These are phyloP conservation scores for Candida cerambycidarum DNA, from an alignment of 805 yeast species.

Conservation along the genomic window DNA sequence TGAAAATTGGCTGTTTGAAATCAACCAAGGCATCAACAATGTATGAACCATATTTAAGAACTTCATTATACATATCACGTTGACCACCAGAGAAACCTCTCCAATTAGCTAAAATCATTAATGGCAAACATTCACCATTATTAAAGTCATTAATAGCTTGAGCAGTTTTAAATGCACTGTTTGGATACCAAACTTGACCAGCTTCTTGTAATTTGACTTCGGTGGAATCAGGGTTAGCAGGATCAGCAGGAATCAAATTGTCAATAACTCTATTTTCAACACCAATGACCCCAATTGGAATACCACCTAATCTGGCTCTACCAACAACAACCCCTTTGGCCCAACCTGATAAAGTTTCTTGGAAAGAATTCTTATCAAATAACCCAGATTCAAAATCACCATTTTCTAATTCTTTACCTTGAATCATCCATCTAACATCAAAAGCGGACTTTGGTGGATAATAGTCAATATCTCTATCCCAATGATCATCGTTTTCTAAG, in stretches of 20 bases:
- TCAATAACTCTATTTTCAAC: constrained; percentile 92
- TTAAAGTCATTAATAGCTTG: constrained; percentile 98
- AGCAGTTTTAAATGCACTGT: constrained; percentile 98
- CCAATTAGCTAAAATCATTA: constrained; percentile 98
- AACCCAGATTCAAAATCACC: constrained; percentile 82
- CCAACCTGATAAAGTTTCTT: constrained; percentile 97
- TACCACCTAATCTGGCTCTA: constrained; percentile 98
- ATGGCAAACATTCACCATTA: constrained; percentile 95
- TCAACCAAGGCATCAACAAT: constrained; percentile 97
- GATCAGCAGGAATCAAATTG: constrained; percentile 93
- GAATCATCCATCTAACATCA: constrained; percentile 94
- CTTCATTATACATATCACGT: constrained; percentile 98
- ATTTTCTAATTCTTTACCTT: constrained; percentile 68
- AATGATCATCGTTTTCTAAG: constrained; percentile 72
- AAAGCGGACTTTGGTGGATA: constrained; percentile 73
- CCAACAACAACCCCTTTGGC: constrained; percentile 98
- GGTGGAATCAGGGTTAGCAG: constrained; percentile 94
- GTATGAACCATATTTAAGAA: constrained; percentile 92
- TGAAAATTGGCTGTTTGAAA: constrained; percentile 94
- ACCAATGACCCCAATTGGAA: constrained; percentile 96
- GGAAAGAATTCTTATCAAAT: constrained; percentile 91
- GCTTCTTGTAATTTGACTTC: constrained; percentile 90
- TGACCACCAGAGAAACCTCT: constrained; percentile 99
- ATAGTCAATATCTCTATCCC: constrained; percentile 93
- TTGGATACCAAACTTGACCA: constrained; percentile 99